Evolutionary conservation across 169 alveolate species (phyloP).

Genomic region (Plasmodium yoelii): DNA sequence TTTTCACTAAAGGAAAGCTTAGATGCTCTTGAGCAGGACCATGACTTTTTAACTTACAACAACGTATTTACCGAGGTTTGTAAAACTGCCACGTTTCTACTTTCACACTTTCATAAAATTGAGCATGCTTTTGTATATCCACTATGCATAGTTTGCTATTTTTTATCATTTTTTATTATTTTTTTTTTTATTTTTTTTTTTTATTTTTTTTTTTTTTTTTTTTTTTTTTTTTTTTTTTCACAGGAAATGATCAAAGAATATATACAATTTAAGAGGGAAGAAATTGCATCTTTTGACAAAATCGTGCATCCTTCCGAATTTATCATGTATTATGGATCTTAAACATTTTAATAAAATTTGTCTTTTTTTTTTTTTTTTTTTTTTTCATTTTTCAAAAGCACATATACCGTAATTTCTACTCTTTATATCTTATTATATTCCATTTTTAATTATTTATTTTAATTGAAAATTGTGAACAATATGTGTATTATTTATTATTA

Average conservation of each 20-base stretch:
- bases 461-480: no score
- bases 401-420: neutral
- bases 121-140: no score
- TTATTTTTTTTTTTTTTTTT: no score
- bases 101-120: neutral
- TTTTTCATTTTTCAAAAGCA: no score
- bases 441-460: no score
- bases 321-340: conserved; percentile 46
- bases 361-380: no score
- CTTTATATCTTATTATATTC: no score
- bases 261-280: conserved; percentile 63
- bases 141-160: no score
- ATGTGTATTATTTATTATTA: no score
- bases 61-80: conserved; percentile 48
- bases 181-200: no score
- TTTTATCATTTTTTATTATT: no score
- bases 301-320: conserved; percentile 39
- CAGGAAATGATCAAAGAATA: conserved; percentile 74
- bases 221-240: no score
- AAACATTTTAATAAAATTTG: neutral
- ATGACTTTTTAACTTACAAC: conserved; percentile 40
- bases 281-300: conserved; percentile 26
- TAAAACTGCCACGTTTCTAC: neutral
- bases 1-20: conserved; percentile 59
- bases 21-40: conserved; percentile 71